Percentiles rank a stretch among this genome's conserved stretches.
phyloP scores from a whole-genome alignment of 305 asterid species.

The Fraxinus dipetala region DNA sequence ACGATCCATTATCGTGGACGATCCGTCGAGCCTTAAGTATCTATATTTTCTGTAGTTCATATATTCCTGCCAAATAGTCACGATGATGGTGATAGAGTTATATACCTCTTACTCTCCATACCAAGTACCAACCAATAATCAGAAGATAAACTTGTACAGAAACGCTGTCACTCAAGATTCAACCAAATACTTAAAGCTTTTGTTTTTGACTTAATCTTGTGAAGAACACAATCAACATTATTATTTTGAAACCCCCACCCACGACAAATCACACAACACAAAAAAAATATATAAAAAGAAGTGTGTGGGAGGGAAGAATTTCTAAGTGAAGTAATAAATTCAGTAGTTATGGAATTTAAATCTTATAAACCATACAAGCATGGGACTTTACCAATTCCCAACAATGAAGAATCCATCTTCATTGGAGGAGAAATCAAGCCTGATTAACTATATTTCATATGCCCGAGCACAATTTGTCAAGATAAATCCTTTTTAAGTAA shows the following conservation, averaged over 20 bases:
- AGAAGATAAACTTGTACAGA: background rate
- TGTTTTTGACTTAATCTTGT: background rate
- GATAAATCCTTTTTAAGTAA: background rate
- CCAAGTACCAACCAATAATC: background rate
- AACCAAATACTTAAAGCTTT: background rate
- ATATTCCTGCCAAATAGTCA: slow-evolving; percentile 65
- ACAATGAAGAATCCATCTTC: background rate
- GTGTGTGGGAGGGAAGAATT: background rate
- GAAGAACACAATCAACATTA: background rate
- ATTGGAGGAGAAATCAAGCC: slow-evolving; percentile 2
- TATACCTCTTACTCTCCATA: background rate
- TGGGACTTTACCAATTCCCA: slow-evolving; percentile 8
- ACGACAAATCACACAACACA: too few relatives aligned
- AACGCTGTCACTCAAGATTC: background rate
- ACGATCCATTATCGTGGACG: slow-evolving; percentile 90
- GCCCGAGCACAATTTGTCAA: background rate
- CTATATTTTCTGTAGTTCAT: slow-evolving; percentile 88
- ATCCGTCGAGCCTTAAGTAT: slow-evolving; percentile 91
- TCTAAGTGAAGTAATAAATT: background rate
- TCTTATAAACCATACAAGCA: too few relatives aligned
- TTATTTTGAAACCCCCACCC: background rate
- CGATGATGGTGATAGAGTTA: background rate
- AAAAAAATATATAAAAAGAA: too few relatives aligned
- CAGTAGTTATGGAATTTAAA: too few relatives aligned
- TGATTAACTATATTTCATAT: background rate